Percentiles rank a stretch among this genome's conserved stretches.
Conservation (phyloP, 495 filamentous ascomycete genomes). For the Trichodelitschia bisporula region DNA sequence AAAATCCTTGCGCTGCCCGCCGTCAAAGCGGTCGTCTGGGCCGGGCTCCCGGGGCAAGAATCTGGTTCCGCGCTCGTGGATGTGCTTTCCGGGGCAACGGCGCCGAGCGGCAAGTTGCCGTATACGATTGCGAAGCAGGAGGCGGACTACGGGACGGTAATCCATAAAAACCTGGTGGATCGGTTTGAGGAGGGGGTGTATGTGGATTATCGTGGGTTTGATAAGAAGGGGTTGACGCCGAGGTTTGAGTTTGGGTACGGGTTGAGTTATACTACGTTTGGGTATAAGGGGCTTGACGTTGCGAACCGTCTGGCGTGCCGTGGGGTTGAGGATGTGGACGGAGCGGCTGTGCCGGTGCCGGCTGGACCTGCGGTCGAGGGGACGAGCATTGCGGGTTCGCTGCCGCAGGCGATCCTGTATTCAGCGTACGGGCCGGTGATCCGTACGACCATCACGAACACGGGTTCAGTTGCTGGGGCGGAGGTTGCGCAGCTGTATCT, state of each 20-base stretch:
- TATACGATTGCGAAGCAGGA: constrained; percentile 12
- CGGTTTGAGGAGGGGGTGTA: constrained; percentile 24
- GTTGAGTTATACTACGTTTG: constrained; percentile 7
- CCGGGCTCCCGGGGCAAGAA: constrained; percentile 12
- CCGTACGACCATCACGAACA: neutral
- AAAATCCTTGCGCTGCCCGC: constrained; percentile 6
- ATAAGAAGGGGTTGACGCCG: constrained; percentile 19
- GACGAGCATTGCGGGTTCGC: no score
- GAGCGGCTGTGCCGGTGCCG: no score
- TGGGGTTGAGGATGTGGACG: no score
- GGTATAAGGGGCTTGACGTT: neutral
- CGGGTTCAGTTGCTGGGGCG: neutral
- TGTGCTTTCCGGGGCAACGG: constrained; percentile 9
- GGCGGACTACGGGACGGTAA: constrained; percentile 8
- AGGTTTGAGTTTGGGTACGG: constrained; percentile 25
- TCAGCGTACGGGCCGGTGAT: no score
- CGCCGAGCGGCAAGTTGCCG: constrained; percentile 11
- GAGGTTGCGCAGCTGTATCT: constrained; percentile 5
- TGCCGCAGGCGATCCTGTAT: no score
- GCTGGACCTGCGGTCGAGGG: no score
- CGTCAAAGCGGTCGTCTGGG: constrained; percentile 11
- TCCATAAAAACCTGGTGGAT: constrained; percentile 5
- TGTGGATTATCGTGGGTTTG: constrained; percentile 29
- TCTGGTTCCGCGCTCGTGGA: constrained; percentile 10
- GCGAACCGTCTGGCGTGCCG: no score